phyloP scores from a whole-genome alignment of 2,329 filamentous ascomycete genomes.

The Podosphaera xanthii region DNA sequence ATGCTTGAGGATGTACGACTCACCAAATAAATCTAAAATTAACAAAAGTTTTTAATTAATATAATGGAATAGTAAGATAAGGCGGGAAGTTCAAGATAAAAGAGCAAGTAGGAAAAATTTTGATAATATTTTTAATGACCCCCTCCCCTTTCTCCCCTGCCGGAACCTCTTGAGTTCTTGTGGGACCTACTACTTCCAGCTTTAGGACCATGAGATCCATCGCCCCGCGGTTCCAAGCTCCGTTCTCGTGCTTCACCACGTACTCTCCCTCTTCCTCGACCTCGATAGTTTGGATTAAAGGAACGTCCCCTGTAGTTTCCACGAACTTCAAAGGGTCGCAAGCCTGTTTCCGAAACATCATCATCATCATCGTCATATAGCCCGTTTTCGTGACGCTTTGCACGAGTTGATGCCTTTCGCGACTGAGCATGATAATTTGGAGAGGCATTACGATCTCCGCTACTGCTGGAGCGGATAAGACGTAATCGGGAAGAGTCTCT shows the following conservation, averaged over 20 bases:
- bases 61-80: no score
- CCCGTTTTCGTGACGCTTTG: conserved; percentile 7
- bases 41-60: no score
- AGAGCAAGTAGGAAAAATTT: no score
- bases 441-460: conserved; percentile 12
- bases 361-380: conserved; percentile 5
- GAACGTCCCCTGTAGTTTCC: conserved; percentile 11
- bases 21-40: no score
- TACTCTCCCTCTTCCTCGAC: conserved; percentile 11
- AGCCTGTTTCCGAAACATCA: conserved; percentile 4
- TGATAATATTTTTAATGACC: conserved; percentile 5
- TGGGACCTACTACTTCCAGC: conserved; percentile 11
- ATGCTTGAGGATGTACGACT: no score
- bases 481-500: conserved; percentile 6
- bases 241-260: conserved; percentile 5
- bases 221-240: neutral
- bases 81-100: no score
- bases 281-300: conserved; percentile 14
- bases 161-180: conserved; percentile 10
- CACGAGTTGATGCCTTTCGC: conserved; percentile 7
- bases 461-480: conserved; percentile 8
- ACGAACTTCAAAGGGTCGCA: conserved; percentile 6
- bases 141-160: conserved; percentile 15
- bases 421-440: conserved; percentile 9
- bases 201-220: conserved; percentile 2